These are phyloP conservation scores for Singerocomus inundabilis DNA, from an alignment of 1,284 basidiomycete genomes.

Conservation along the genomic window DNA sequence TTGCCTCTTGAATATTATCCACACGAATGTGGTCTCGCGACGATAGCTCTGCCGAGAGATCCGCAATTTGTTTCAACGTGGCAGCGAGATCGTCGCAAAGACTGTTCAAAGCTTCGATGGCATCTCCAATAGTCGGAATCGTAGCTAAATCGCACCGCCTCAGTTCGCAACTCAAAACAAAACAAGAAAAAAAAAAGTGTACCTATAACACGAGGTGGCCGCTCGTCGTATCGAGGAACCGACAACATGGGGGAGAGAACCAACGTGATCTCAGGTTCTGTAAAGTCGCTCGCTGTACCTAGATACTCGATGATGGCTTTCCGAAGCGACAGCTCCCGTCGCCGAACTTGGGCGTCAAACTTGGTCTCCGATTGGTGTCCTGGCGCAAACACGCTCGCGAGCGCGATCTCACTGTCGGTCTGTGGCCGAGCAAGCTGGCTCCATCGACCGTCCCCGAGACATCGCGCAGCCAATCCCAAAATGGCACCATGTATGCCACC, in stretches of 20 bases:
- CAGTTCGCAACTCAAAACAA: neutral
- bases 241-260: constrained; percentile 62
- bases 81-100: constrained; percentile 58
- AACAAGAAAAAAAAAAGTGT: constrained; percentile 7
- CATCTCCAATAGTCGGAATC: constrained; percentile 76
- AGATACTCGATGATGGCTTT: constrained; percentile 66
- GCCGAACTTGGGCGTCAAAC: constrained; percentile 55
- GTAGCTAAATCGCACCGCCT: constrained; percentile 42
- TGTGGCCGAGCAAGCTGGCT: constrained; percentile 60
- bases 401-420: constrained; percentile 67
- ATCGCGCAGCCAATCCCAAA: constrained; percentile 72
- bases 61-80: constrained; percentile 64
- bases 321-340: constrained; percentile 54
- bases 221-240: constrained; percentile 45
- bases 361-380: constrained; percentile 53
- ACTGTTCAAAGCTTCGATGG: constrained; percentile 66
- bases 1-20: constrained; percentile 70
- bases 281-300: constrained; percentile 67
- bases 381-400: constrained; percentile 51
- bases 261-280: constrained; percentile 68
- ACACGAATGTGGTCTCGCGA: constrained; percentile 68
- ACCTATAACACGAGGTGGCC: constrained; percentile 42
- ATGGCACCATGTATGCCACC: constrained; percentile 84
- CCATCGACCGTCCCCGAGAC: constrained; percentile 66
- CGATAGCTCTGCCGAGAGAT: constrained; percentile 68